Percentiles rank a stretch among this genome's conserved stretches.
Conservation (phyloP, 2,329 filamentous ascomycete genomes). For the Ophiostoma tasmaniense region DNA sequence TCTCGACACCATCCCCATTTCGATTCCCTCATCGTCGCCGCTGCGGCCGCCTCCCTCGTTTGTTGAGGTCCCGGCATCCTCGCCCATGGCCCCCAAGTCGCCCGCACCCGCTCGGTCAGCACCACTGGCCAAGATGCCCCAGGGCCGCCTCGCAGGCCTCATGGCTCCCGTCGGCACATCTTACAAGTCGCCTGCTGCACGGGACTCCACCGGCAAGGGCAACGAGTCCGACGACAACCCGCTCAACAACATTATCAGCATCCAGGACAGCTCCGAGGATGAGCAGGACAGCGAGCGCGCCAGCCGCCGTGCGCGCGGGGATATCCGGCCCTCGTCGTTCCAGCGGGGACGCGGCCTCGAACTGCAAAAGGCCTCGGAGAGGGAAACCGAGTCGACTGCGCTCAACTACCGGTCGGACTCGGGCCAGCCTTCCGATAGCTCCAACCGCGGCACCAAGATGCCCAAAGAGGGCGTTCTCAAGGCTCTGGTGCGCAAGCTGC, state of each 20-base stretch:
- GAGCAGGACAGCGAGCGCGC: constrained; percentile 25
- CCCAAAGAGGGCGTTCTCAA: constrained; percentile 15
- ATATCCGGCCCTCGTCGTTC: constrained; percentile 54
- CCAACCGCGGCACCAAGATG: not conserved
- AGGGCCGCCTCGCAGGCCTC: constrained; percentile 44
- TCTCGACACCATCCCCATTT: constrained; percentile 9
- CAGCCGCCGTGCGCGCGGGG: constrained; percentile 44
- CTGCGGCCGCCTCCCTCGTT: constrained; percentile 36
- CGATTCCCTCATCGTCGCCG: constrained; percentile 33
- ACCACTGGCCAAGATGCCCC: constrained; percentile 14
- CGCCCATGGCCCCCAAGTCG: constrained; percentile 52
- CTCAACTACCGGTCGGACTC: not conserved
- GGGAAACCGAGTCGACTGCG: not conserved
- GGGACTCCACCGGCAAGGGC: not conserved
- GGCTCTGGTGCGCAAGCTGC: constrained; percentile 15
- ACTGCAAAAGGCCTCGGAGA: not conserved
- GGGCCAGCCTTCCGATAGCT: not conserved
- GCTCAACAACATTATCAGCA: constrained; percentile 34
- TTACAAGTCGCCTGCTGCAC: constrained; percentile 46
- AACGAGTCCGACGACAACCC: constrained; percentile 19
- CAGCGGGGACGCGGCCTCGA: not conserved
- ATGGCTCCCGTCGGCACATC: constrained; percentile 71
- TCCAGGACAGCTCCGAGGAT: constrained; percentile 47
- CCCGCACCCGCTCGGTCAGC: constrained; percentile 27
- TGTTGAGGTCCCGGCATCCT: constrained; percentile 84